phyloP scores from a whole-genome alignment of 2,329 filamentous ascomycete species.

The Dactylellina parvicollis region DNA sequence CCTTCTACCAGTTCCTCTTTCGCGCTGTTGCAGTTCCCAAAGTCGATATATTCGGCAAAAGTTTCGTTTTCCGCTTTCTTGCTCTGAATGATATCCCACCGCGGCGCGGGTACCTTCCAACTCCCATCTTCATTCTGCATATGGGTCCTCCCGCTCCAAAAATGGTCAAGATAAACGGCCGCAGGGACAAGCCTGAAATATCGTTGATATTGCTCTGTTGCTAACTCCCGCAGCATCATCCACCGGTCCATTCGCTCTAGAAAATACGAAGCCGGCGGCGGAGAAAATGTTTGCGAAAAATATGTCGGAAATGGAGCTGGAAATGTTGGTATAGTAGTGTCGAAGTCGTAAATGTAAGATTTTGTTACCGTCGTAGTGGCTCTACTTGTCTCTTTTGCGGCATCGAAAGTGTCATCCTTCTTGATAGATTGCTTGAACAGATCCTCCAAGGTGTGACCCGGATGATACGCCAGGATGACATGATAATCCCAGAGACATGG shows the following conservation, averaged over 20 bases:
- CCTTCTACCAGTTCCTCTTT: neutral
- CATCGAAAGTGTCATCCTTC: neutral
- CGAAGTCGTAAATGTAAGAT: constrained; percentile 56
- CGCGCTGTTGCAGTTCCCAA: constrained; percentile 1
- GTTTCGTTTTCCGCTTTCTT: constrained; percentile 15
- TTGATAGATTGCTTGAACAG: neutral
- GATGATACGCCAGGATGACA: constrained; percentile 55
- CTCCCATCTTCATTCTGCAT: constrained; percentile 49
- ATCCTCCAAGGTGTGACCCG: constrained; percentile 26
- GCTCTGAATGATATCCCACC: constrained; percentile 27
- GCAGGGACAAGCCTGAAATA: constrained; percentile 55
- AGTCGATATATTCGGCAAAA: constrained; percentile 44
- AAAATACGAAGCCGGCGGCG: constrained; percentile 28
- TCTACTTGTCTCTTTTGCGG: neutral
- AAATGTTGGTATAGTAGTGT: constrained; percentile 54
- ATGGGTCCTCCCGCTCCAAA: constrained; percentile 55
- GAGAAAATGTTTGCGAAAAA: constrained; percentile 55
- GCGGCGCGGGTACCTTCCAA: constrained; percentile 28
- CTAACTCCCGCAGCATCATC: constrained; percentile 18
- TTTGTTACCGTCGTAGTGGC: constrained; percentile 1
- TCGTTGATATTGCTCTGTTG: constrained; percentile 21
- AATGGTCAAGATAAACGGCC: constrained; percentile 47
- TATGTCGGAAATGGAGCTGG: constrained; percentile 53
- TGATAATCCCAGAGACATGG: constrained; percentile 56
- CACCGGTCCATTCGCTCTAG: constrained; percentile 18